These are phyloP conservation scores for Blepharisma japonicum DNA, from an alignment of 73 alveolate genomes.

Conservation along the genomic window DNA sequence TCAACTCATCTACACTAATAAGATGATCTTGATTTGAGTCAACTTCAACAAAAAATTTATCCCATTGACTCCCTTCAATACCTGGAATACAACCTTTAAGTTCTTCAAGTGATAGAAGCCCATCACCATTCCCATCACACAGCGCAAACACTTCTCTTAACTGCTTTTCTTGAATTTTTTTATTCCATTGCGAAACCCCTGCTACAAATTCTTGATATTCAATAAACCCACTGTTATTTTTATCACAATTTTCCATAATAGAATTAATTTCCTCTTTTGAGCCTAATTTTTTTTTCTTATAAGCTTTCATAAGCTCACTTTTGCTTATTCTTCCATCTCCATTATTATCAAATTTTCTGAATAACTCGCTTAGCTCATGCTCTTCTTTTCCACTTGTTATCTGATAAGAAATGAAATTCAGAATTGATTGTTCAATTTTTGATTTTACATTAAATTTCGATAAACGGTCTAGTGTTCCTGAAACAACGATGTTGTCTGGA, in stretches of 20 bases:
- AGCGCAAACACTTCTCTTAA: neutral
- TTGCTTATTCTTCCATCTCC: constrained; percentile 16
- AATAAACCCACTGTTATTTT: constrained; percentile 15
- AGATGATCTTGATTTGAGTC: neutral
- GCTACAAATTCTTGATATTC: constrained; percentile 3
- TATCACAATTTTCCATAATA: constrained; percentile 10
- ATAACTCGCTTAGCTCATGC: neutral
- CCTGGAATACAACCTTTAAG: neutral
- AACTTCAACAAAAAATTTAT: neutral
- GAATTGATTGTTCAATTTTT: neutral
- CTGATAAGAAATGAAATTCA: neutral
- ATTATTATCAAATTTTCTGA: neutral
- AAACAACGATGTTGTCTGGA: constrained; percentile 13
- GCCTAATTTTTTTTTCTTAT: neutral
- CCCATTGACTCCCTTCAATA: neutral
- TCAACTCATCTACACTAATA: neutral
- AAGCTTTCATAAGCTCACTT: neutral
- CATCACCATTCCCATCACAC: neutral
- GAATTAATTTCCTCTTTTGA: neutral
- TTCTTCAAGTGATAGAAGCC: neutral
- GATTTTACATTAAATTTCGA: too few species aligned
- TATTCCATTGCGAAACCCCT: neutral
- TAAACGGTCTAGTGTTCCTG: too few species aligned
- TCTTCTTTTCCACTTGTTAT: neutral
- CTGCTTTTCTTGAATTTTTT: neutral